Evolutionary conservation across 495 filamentous ascomycete species (phyloP).

Genomic region (Talaromyces borbonicus): DNA sequence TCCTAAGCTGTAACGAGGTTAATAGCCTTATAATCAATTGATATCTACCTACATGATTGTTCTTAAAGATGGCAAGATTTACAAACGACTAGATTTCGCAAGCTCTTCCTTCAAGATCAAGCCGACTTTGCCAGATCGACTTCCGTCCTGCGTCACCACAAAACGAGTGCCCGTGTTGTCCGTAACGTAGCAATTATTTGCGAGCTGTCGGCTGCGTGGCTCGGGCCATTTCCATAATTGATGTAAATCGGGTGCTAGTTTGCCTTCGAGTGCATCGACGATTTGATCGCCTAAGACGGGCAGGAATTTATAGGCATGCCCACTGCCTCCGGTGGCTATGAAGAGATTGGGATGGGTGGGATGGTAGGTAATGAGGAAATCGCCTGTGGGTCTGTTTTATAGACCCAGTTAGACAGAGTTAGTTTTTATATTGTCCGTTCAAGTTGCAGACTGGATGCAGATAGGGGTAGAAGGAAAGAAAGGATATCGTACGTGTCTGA

Average conservation of each 20-base stretch:
- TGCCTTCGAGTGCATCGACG: constrained; percentile 53
- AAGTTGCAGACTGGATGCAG: not conserved
- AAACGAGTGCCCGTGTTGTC: constrained; percentile 12
- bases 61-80: too few relatives aligned
- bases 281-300: constrained; percentile 75
- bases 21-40: too few relatives aligned
- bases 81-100: constrained; percentile 19
- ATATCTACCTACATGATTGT: too few relatives aligned
- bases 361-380: constrained; percentile 75
- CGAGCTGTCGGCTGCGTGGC: too few relatives aligned
- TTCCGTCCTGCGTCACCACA: constrained; percentile 50
- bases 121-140: constrained; percentile 19
- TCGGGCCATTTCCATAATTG: constrained; percentile 62
- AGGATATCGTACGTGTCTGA: constrained; percentile 52
- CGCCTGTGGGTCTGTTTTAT: constrained; percentile 44
- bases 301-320: constrained; percentile 85
- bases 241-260: constrained; percentile 44
- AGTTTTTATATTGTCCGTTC: not conserved
- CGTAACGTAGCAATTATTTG: not conserved
- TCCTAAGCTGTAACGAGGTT: too few relatives aligned
- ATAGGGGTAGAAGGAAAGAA: not conserved
- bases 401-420: not conserved
- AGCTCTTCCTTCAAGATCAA: constrained; percentile 30
- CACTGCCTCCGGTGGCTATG: constrained; percentile 74
- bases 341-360: constrained; percentile 59